These are phyloP conservation scores for Ceratobasidium sp. DNA, from an alignment of 1,284 basidiomycete genomes.

Conservation along the genomic window DNA sequence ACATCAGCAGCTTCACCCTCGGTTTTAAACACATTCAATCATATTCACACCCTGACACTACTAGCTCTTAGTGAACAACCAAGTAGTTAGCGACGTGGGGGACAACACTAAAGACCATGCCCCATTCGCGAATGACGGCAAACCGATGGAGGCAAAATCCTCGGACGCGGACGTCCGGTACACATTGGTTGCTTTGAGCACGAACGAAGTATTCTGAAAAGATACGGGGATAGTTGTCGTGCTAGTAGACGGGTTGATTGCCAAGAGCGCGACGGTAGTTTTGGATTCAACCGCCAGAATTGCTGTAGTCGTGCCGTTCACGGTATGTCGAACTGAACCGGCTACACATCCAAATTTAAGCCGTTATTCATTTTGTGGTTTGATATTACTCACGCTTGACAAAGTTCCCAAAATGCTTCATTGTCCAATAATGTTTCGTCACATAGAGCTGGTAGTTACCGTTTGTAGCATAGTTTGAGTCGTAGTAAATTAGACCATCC, in stretches of 20 bases:
- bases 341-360: not conserved
- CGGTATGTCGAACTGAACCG: constrained; percentile 24
- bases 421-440: constrained; percentile 43
- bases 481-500: constrained; percentile 50
- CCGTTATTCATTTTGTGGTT: not conserved
- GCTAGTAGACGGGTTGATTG: constrained; percentile 32
- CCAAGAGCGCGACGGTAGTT: constrained; percentile 30
- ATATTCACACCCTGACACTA: not conserved
- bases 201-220: constrained; percentile 31
- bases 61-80: constrained; percentile 30
- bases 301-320: constrained; percentile 11
- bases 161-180: constrained; percentile 37
- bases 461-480: constrained; percentile 50
- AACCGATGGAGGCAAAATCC: constrained; percentile 35
- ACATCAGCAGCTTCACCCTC: too few relatives aligned
- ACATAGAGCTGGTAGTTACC: constrained; percentile 29
- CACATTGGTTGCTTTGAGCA: constrained; percentile 2
- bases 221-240: constrained; percentile 34
- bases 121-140: constrained; percentile 30
- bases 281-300: constrained; percentile 38
- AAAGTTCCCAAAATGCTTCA: constrained; percentile 44
- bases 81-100: constrained; percentile 38
- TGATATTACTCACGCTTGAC: constrained; percentile 32
- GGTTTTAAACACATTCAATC: not conserved
- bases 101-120: constrained; percentile 37